Percentiles rank a stretch among this genome's conserved stretches.
These are phyloP conservation scores for Cryoendolithus antarcticus DNA, from an alignment of 2,329 filamentous ascomycete species.

Conservation along the genomic window DNA sequence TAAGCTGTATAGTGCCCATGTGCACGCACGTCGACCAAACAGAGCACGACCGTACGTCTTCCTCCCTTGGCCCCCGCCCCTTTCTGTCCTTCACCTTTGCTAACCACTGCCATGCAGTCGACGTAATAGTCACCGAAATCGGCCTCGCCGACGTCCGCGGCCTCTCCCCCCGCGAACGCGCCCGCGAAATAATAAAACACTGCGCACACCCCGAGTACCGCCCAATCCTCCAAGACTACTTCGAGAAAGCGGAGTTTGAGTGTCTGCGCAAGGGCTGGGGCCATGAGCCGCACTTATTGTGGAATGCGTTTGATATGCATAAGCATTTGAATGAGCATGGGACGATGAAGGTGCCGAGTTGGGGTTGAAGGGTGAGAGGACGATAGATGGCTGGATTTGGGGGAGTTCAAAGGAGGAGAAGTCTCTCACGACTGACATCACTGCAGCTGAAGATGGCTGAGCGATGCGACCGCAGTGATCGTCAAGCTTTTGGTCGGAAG, in stretches of 20 bases:
- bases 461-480: too few relatives aligned
- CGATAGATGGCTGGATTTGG: too few relatives aligned
- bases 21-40: conserved; percentile 88
- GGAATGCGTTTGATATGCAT: conserved; percentile 82
- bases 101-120: conserved; percentile 32
- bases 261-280: conserved; percentile 78
- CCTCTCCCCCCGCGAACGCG: conserved; percentile 65
- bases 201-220: conserved; percentile 77
- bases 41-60: conserved; percentile 54
- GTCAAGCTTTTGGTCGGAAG: too few relatives aligned
- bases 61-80: neutral
- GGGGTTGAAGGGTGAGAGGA: conserved; percentile 24
- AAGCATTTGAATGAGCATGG: conserved; percentile 69
- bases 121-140: conserved; percentile 69
- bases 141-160: conserved; percentile 79
- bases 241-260: conserved; percentile 75
- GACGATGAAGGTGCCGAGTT: conserved; percentile 73
- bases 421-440: too few relatives aligned
- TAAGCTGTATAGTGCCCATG: conserved; percentile 82
- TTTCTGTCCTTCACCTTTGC: neutral
- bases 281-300: conserved; percentile 79
- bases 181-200: conserved; percentile 74
- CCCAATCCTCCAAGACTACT: conserved; percentile 71
- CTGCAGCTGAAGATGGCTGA: too few relatives aligned
- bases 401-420: too few relatives aligned